Percentiles rank a stretch among this genome's conserved stretches.
phyloP scores from a whole-genome alignment of 306 rosid species.

The Vigna hirtella region DNA sequence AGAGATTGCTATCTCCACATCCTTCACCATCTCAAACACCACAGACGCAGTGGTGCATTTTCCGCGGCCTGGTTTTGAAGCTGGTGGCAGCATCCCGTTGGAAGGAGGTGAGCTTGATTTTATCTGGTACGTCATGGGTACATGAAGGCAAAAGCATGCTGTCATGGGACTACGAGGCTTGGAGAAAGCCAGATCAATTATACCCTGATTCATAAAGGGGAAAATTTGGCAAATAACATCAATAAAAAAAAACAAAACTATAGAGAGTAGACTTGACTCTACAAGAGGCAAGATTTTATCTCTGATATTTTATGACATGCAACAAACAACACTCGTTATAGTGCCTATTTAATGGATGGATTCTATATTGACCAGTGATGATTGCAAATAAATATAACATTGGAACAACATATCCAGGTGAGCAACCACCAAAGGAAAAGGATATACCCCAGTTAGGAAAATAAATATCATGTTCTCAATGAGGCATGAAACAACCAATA shows the following conservation, averaged over 20 bases:
- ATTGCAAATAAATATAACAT: neutral
- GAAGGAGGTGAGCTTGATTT: constrained; percentile 73
- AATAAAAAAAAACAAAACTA: constrained; percentile 23
- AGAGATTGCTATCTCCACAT: constrained; percentile 83
- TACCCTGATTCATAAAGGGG: constrained; percentile 63
- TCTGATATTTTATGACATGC: neutral
- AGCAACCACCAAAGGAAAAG: neutral
- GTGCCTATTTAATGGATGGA: neutral
- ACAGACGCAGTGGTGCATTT: constrained; percentile 74
- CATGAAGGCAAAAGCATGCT: constrained; percentile 92
- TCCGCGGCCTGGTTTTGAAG: constrained; percentile 78
- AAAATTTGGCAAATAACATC: constrained; percentile 15
- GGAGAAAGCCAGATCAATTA: constrained; percentile 77
- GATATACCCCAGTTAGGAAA: neutral
- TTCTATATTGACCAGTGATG: neutral
- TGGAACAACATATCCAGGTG: constrained; percentile 7
- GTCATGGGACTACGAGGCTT: constrained; percentile 76
- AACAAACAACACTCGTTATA: constrained; percentile 11
- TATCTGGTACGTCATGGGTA: constrained; percentile 65
- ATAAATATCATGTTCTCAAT: neutral
- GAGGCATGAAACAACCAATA: constrained; percentile 1
- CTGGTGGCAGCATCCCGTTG: constrained; percentile 86
- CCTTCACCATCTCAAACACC: constrained; percentile 78
- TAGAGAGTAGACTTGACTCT: neutral
- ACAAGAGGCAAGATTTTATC: neutral